These are phyloP conservation scores for Chrysanthemum lavandulifolium DNA, from an alignment of 129 eudicot genomes.

Conservation along the genomic window DNA sequence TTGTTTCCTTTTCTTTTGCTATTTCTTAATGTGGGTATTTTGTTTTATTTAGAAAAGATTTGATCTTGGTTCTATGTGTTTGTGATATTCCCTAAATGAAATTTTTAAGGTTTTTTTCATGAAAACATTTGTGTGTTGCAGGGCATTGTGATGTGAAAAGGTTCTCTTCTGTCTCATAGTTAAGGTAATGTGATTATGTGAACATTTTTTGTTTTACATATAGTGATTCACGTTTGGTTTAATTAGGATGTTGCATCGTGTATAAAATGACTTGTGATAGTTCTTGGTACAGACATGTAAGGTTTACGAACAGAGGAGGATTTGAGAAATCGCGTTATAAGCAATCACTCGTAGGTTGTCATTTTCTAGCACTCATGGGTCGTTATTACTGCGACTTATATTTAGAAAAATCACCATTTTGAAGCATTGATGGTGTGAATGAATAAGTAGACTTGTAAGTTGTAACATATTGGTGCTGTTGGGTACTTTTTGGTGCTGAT, in stretches of 20 bases:
- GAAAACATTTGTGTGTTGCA: slow-evolving; percentile 16
- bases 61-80: slow-evolving; percentile 23
- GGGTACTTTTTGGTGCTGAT: not conserved
- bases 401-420: too few species aligned
- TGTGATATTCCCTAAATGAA: slow-evolving; percentile 28
- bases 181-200: slow-evolving; percentile 12
- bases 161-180: slow-evolving; percentile 9
- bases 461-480: too few species aligned
- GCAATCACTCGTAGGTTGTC: too few species aligned
- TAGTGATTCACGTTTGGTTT: not conserved
- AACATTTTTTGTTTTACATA: slow-evolving; percentile 1
- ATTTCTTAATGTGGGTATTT: slow-evolving; percentile 13
- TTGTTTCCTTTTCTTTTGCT: not conserved
- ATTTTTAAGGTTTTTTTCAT: not conserved
- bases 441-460: too few species aligned
- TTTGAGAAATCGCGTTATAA: too few species aligned
- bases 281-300: too few species aligned
- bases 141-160: slow-evolving; percentile 29
- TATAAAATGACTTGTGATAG: too few species aligned
- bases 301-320: too few species aligned
- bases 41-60: not conserved
- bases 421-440: too few species aligned
- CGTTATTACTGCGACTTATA: too few species aligned
- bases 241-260: too few species aligned
- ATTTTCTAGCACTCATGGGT: too few species aligned